Evolutionary conservation across 805 yeast genomes (phyloP).

Genomic region (Metschnikowia cerradonensis): DNA sequence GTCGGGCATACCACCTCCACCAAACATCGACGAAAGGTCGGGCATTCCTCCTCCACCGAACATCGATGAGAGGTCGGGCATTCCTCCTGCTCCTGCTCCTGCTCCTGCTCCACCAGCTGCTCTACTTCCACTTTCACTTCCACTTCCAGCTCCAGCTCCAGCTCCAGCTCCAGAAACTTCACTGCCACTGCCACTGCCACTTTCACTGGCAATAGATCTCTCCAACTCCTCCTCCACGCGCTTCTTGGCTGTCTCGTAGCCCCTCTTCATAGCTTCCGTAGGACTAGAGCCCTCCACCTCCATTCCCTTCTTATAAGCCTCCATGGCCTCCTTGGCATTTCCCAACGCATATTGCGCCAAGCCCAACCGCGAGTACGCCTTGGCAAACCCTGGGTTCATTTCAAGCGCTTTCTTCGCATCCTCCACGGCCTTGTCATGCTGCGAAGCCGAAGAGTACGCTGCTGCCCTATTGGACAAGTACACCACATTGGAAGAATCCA

Average conservation of each 20-base stretch:
- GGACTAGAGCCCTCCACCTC: slow-evolving; percentile 82
- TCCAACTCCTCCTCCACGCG: slow-evolving; percentile 76
- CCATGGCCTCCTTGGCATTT: slow-evolving; percentile 83
- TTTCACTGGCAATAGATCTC: slow-evolving; percentile 33
- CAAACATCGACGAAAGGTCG: slow-evolving; percentile 37
- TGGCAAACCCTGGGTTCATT: slow-evolving; percentile 75
- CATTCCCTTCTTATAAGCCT: slow-evolving; percentile 85
- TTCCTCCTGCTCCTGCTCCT: slow-evolving; percentile 47
- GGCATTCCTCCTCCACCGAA: slow-evolving; percentile 73
- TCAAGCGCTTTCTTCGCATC: slow-evolving; percentile 84
- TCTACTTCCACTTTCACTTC: slow-evolving; percentile 7
- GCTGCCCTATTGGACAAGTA: slow-evolving; percentile 95
- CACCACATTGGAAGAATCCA: slow-evolving; percentile 71
- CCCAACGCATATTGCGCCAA: slow-evolving; percentile 92
- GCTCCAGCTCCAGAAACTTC: slow-evolving; percentile 19
- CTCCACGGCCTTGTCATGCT: slow-evolving; percentile 71
- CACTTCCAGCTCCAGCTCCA: slow-evolving; percentile 38
- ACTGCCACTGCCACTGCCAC: slow-evolving; percentile 19
- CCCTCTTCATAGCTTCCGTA: slow-evolving; percentile 86
- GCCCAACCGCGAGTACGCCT: slow-evolving; percentile 93
- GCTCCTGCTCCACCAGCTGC: slow-evolving; percentile 41
- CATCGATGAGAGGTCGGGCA: slow-evolving; percentile 75
- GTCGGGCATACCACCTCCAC: slow-evolving; percentile 66
- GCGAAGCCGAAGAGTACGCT: slow-evolving; percentile 75
- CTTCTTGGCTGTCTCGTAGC: slow-evolving; percentile 88